Base-by-base conservation (phyloP, 768 basidiomycete species). In the Tephrocybe sp. region DNA sequence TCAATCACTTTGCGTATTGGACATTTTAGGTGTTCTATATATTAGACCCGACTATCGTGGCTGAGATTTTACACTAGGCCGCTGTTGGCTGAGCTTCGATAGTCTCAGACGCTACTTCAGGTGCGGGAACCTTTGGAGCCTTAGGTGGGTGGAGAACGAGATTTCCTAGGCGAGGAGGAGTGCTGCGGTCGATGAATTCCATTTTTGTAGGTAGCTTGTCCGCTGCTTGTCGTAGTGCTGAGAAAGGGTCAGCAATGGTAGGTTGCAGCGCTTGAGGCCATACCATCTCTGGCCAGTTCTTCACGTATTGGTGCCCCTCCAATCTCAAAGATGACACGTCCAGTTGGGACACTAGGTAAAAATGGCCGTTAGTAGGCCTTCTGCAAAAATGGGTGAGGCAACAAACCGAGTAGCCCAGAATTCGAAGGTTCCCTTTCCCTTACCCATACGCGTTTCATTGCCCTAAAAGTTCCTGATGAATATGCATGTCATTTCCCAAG, bases 391-490 rank as follows among this genome's bases (percentile, higher is more conserved):
- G 5, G 27, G 7, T 45, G 29, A 45, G 5, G 52, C 53, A 19
- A 62, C 82, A 47, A 59, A 92, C 91, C 91, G 82, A 50, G 88
- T 91, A 22, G 94, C 91, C 97, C 97, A 99, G 65, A 78, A 97
- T 63, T 98, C 97, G 60, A 98, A 98, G 0, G 88, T 82, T 39
- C 97, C 97, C 68, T 99, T 99, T 51, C 97, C 97, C 70, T 98
- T 98, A 43, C 97, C 97, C 97, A 98, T 97, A 77, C 97, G 88
- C 4, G 93, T 94, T 69, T 98, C 94, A 59, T 97, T 98, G 46
- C 97, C 95, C 91, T 93, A 52, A 5, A 19, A 51, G n/a, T n/a
- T n/a, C 39, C 19, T n/a, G 5, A n/a, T 15, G 43, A 45, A 12
- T 27, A 29, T 29, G 5, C 11, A 29, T 13, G 41, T 41, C 34